Conservation (phyloP, 108 stramenopile genomes). For the Mayamaea pseudoterrestris region DNA sequence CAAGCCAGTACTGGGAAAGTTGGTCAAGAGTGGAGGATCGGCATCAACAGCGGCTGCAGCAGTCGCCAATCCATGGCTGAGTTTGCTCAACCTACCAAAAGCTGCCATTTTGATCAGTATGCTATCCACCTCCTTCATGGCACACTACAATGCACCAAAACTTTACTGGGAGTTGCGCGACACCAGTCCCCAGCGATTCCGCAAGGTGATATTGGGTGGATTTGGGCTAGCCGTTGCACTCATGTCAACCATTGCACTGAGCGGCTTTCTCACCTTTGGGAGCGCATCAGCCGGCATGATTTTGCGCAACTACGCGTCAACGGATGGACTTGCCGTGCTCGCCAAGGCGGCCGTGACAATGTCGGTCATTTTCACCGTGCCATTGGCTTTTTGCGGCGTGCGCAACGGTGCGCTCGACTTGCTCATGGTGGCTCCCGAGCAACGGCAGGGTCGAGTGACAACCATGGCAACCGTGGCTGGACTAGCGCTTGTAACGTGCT, state of each 20-base stretch:
- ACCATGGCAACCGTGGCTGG: slow-evolving; percentile 36
- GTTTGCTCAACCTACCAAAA: no score
- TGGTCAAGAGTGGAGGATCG: no score
- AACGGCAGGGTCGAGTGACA: slow-evolving; percentile 3
- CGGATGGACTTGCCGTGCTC: slow-evolving; percentile 62
- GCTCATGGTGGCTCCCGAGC: slow-evolving; percentile 15
- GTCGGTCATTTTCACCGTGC: slow-evolving; percentile 49
- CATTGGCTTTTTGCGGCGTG: slow-evolving; percentile 45
- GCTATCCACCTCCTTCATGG: slow-evolving; percentile 86
- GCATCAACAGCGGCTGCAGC: no score
- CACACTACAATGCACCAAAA: slow-evolving; percentile 88
- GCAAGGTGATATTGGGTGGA: slow-evolving; percentile 46
- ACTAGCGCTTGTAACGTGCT: slow-evolving; percentile 32
- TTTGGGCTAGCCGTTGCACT: slow-evolving; percentile 39
- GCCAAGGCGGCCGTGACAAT: slow-evolving; percentile 74
- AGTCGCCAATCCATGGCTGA: no score
- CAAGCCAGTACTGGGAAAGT: no score
- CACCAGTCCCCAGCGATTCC: slow-evolving; percentile 54
- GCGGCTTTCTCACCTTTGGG: slow-evolving; percentile 85
- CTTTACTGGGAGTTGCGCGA: slow-evolving; percentile 80
- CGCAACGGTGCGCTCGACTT: slow-evolving; percentile 72
- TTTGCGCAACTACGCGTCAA: slow-evolving; percentile 86
- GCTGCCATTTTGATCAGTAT: slow-evolving; percentile 76
- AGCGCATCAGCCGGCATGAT: slow-evolving; percentile 61
- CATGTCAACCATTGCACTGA: slow-evolving; percentile 29